A percentile compares a stretch with the other conserved stretches of the same genome.
phyloP scores from a whole-genome alignment of 495 filamentous ascomycete genomes.

The Talaromyces proteolyticus region DNA sequence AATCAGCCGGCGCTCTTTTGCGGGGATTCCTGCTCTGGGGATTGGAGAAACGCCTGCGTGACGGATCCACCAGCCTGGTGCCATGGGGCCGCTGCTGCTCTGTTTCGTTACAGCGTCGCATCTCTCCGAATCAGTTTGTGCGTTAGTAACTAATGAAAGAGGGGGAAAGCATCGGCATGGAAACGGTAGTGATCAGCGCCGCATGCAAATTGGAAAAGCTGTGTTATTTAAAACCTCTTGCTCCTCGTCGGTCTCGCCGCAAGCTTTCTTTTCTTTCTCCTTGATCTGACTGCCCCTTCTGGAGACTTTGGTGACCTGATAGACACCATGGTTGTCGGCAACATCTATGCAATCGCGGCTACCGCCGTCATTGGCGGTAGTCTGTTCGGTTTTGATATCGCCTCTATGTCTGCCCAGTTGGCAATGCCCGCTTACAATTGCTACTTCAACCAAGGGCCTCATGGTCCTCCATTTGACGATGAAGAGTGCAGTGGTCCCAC shows the following conservation, averaged over 20 bases:
- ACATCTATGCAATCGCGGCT: slow-evolving; percentile 69
- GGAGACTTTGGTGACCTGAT: neutral
- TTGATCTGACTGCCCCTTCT: neutral
- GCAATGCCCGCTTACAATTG: slow-evolving; percentile 54
- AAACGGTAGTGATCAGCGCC: neutral
- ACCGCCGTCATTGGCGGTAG: slow-evolving; percentile 73
- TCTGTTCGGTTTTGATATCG: slow-evolving; percentile 79
- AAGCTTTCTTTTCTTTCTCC: neutral
- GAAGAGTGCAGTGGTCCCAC: slow-evolving; percentile 34
- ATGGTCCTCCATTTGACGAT: slow-evolving; percentile 11
- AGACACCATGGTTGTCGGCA: slow-evolving; percentile 40
- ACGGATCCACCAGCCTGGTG: neutral
- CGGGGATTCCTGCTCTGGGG: neutral
- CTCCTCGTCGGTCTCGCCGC: neutral
- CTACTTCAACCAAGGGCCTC: slow-evolving; percentile 53
- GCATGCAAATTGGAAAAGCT: neutral
- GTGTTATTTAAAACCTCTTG: neutral
- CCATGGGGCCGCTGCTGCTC: neutral
- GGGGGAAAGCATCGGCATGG: neutral
- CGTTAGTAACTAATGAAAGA: neutral
- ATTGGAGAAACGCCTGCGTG: neutral
- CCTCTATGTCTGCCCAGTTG: slow-evolving; percentile 76
- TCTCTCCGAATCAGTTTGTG: too few species aligned
- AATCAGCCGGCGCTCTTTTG: neutral
- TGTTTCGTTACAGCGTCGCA: neutral